phyloP scores from a whole-genome alignment of 306 rosid genomes.

The Fragaria vesca region DNA sequence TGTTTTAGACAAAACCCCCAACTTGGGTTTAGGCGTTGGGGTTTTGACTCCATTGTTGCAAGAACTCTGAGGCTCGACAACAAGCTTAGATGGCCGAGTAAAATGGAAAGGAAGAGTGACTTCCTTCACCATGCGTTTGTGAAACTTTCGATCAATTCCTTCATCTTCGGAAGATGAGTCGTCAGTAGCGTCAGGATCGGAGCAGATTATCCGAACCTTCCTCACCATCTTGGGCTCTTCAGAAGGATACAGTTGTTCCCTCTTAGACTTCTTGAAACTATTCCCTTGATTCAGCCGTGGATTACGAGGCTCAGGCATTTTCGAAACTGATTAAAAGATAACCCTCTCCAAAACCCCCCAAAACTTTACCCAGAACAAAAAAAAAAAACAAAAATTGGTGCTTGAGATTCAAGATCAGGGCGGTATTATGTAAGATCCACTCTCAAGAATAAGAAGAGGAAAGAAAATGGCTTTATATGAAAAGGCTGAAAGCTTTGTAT shows the following conservation, averaged over 20 bases:
- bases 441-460: constrained; percentile 65
- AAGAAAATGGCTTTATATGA: constrained; percentile 54
- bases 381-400: neutral
- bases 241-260: neutral
- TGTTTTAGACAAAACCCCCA: constrained; percentile 31
- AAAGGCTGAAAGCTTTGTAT: constrained; percentile 58
- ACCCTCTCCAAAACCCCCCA: constrained; percentile 39
- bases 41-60: constrained; percentile 29
- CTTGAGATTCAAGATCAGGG: constrained; percentile 23
- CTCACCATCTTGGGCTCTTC: constrained; percentile 31
- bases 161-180: constrained; percentile 71
- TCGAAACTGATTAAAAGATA: neutral
- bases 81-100: neutral
- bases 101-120: constrained; percentile 35
- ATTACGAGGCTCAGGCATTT: constrained; percentile 40
- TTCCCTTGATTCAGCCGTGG: constrained; percentile 8
- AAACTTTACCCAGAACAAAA: constrained; percentile 1
- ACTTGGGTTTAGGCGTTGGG: constrained; percentile 21
- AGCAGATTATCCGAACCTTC: constrained; percentile 52
- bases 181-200: constrained; percentile 77
- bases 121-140: constrained; percentile 31
- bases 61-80: constrained; percentile 36
- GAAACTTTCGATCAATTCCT: constrained; percentile 2
- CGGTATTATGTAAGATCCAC: constrained; percentile 49
- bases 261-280: constrained; percentile 23